These are phyloP conservation scores for Aspergillus sp. DNA, from an alignment of 2,329 filamentous ascomycete genomes.

Conservation along the genomic window DNA sequence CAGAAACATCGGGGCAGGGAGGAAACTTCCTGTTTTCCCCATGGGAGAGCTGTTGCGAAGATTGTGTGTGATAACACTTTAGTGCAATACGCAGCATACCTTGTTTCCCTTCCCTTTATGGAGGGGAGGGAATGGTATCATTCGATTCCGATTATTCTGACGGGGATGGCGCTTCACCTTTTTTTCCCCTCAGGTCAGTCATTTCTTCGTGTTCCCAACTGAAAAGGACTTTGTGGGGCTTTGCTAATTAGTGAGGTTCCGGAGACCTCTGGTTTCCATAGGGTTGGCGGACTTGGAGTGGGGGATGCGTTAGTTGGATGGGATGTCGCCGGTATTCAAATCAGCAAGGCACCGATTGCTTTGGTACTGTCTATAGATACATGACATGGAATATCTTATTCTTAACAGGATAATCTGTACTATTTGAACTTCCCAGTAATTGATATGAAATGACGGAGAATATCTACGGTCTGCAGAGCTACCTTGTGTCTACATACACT, in stretches of 20 bases:
- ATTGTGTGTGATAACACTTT: slow-evolving; percentile 82
- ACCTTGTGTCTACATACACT: no score
- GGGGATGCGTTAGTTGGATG: no score
- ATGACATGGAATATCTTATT: no score
- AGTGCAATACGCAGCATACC: slow-evolving; percentile 93
- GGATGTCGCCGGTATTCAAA: no score
- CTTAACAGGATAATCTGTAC: no score
- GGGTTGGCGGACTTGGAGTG: slow-evolving; percentile 3
- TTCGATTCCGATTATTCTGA: slow-evolving; percentile 93
- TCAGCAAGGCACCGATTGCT: no score
- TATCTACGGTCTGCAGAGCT: no score
- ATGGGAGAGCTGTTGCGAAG: slow-evolving; percentile 93
- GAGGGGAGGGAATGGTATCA: slow-evolving; percentile 50
- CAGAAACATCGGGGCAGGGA: slow-evolving; percentile 74
- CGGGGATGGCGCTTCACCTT: slow-evolving; percentile 67
- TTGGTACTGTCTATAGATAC: no score
- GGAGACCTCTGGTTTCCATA: slow-evolving; percentile 10
- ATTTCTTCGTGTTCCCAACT: no score
- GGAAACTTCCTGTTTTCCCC: slow-evolving; percentile 49
- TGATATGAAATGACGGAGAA: no score
- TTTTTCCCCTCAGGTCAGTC: slow-evolving; percentile 50
- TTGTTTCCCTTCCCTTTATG: slow-evolving; percentile 32
- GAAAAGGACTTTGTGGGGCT: slow-evolving; percentile 21
- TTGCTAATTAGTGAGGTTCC: slow-evolving; percentile 30
- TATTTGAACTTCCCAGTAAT: no score